A percentile compares a stretch with the other conserved stretches of the same genome.
Conservation (phyloP, 2,329 filamentous ascomycete genomes). For the Beauveria rudraprayagi region DNA sequence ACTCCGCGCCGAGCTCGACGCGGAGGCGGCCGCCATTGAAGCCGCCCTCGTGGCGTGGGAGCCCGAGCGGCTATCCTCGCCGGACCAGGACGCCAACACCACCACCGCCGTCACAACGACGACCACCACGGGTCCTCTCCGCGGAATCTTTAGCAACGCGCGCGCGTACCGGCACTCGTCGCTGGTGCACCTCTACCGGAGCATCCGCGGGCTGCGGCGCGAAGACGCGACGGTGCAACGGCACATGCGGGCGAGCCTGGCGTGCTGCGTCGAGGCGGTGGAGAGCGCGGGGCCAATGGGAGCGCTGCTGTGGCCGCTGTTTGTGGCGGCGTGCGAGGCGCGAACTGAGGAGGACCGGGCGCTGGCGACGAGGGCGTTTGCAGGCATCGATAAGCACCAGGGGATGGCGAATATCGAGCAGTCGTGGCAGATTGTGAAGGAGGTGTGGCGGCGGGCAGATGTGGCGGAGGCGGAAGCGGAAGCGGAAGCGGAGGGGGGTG, state of each 20-base stretch:
- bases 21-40: slow-evolving; percentile 47
- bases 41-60: slow-evolving; percentile 47
- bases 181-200: slow-evolving; percentile 50
- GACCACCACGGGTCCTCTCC: slow-evolving; percentile 28
- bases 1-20: slow-evolving; percentile 42
- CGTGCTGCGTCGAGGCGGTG: slow-evolving; percentile 48
- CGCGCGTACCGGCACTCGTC: slow-evolving; percentile 52
- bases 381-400: slow-evolving; percentile 46
- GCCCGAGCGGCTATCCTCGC: slow-evolving; percentile 34
- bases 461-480: slow-evolving; percentile 12
- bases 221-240: slow-evolving; percentile 43
- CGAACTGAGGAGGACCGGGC: slow-evolving; percentile 39
- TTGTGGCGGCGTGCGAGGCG: slow-evolving; percentile 56
- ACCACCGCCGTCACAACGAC: neutral
- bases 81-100: neutral
- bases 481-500: slow-evolving; percentile 15
- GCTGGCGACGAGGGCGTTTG: slow-evolving; percentile 43
- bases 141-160: slow-evolving; percentile 51
- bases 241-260: slow-evolving; percentile 41
- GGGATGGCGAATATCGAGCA: slow-evolving; percentile 59
- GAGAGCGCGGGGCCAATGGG: slow-evolving; percentile 51
- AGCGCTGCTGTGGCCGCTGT: slow-evolving; percentile 56
- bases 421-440: slow-evolving; percentile 52
- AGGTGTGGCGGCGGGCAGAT: slow-evolving; percentile 52
- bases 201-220: slow-evolving; percentile 40